Conservation (phyloP, 2,329 filamentous ascomycete species). For the Bipolaris oryzae region DNA sequence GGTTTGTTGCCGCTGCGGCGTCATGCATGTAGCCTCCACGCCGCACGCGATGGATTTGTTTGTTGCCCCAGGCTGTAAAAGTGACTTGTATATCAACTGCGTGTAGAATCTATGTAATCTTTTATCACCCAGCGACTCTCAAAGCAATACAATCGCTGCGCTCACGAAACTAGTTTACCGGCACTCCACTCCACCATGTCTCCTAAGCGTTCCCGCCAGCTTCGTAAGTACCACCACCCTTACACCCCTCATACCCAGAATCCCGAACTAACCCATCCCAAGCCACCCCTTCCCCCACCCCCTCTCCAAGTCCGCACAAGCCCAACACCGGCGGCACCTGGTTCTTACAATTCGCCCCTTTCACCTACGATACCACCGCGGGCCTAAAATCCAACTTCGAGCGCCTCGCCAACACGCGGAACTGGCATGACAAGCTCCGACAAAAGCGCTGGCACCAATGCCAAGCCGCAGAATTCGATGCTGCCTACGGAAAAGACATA, state of each 20-base stretch:
- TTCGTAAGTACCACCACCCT: conserved; percentile 1
- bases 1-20: conserved; percentile 1
- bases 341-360: conserved; percentile 11
- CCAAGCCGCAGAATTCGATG: conserved; percentile 11
- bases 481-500: conserved; percentile 10
- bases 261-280: not conserved
- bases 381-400: conserved; percentile 15
- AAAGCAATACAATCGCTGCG: not conserved
- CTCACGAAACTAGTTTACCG: not conserved
- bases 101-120: not conserved
- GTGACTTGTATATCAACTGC: not conserved
- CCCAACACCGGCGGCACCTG: not conserved
- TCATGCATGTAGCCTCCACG: not conserved
- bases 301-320: too few relatives aligned
- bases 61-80: not conserved
- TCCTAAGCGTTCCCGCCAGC: not conserved
- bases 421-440: conserved; percentile 6
- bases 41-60: not conserved
- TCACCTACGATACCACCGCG: conserved; percentile 7
- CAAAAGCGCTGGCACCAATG: conserved; percentile 13
- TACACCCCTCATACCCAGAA: not conserved
- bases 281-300: not conserved
- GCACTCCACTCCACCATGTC: not conserved
- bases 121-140: too few relatives aligned
- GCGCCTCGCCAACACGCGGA: conserved; percentile 10